Percentiles rank a stretch among this genome's conserved stretches.
Evolutionary conservation across 1,139 yeast species (phyloP).

Genomic region (Candida gigantensis): DNA sequence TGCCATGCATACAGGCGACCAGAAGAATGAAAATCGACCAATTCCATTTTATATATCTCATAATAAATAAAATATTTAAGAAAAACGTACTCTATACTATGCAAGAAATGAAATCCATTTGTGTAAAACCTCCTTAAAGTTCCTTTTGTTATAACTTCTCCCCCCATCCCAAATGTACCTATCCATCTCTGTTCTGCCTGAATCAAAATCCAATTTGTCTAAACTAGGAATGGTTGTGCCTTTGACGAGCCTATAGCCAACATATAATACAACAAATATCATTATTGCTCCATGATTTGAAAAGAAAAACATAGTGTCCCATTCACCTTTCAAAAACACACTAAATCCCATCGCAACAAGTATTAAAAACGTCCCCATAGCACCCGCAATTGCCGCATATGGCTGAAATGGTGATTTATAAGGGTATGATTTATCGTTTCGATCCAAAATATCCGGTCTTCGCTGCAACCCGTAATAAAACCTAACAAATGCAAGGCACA

Average conservation of each 20-base stretch:
- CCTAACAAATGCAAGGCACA: slow-evolving; percentile 71
- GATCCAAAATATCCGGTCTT: slow-evolving; percentile 64
- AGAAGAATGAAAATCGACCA: no score
- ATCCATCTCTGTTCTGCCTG: slow-evolving; percentile 77
- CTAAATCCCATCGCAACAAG: slow-evolving; percentile 71
- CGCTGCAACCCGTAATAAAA: slow-evolving; percentile 67
- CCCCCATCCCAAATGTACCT: slow-evolving; percentile 72
- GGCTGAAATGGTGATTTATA: slow-evolving; percentile 80
- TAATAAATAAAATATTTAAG: no score
- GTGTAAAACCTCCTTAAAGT: slow-evolving; percentile 35
- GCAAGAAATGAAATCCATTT: slow-evolving; percentile 42
- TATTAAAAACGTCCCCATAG: slow-evolving; percentile 54
- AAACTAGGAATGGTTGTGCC: slow-evolving; percentile 61
- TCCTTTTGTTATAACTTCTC: slow-evolving; percentile 39
- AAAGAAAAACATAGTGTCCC: slow-evolving; percentile 66
- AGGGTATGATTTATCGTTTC: slow-evolving; percentile 71
- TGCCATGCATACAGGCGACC: no score
- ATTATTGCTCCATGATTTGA: slow-evolving; percentile 68
- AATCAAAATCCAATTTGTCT: slow-evolving; percentile 71
- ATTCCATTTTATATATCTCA: no score
- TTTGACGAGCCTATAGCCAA: slow-evolving; percentile 54
- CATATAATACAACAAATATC: slow-evolving; percentile 53
- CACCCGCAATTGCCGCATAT: slow-evolving; percentile 67
- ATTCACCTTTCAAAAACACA: slow-evolving; percentile 58
- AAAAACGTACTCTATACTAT: slow-evolving; percentile 12